These are phyloP conservation scores for Tricholoma flavovirens DNA, from an alignment of 768 basidiomycete genomes.

Conservation along the genomic window DNA sequence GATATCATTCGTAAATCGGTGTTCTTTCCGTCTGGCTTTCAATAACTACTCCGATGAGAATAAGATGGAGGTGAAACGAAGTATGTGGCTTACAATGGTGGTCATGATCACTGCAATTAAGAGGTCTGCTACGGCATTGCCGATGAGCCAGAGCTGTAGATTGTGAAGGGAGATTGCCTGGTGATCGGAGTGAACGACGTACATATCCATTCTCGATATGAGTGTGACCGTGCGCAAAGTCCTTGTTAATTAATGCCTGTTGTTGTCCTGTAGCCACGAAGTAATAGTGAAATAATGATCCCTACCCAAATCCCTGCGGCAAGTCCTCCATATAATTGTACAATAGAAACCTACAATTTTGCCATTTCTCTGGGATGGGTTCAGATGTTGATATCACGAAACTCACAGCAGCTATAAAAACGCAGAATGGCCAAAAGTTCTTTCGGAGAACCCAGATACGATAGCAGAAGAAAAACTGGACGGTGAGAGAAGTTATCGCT, in stretches of 20 bases:
- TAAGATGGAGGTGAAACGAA: neutral
- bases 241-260: too few relatives aligned
- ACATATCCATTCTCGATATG: too few relatives aligned
- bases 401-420: constrained; percentile 10
- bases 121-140: constrained; percentile 16
- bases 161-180: too few relatives aligned
- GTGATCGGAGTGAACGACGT: too few relatives aligned
- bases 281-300: too few relatives aligned
- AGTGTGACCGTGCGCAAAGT: too few relatives aligned
- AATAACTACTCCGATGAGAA: constrained; percentile 1
- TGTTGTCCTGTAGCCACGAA: too few relatives aligned
- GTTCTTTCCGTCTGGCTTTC: neutral
- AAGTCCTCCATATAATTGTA: too few relatives aligned
- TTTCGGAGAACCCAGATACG: constrained; percentile 22
- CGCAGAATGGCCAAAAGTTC: constrained; percentile 4
- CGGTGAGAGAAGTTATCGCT: constrained; percentile 17
- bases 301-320: too few relatives aligned
- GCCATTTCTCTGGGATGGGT: too few relatives aligned
- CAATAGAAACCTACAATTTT: too few relatives aligned
- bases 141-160: constrained; percentile 22
- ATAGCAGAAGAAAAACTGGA: constrained; percentile 28
- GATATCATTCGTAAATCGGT: constrained; percentile 1
- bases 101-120: constrained; percentile 19
- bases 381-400: too few relatives aligned
- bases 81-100: constrained; percentile 8